Base-by-base conservation (phyloP, 2,329 filamentous ascomycete genomes). In the Aspergillus sp. region DNA sequence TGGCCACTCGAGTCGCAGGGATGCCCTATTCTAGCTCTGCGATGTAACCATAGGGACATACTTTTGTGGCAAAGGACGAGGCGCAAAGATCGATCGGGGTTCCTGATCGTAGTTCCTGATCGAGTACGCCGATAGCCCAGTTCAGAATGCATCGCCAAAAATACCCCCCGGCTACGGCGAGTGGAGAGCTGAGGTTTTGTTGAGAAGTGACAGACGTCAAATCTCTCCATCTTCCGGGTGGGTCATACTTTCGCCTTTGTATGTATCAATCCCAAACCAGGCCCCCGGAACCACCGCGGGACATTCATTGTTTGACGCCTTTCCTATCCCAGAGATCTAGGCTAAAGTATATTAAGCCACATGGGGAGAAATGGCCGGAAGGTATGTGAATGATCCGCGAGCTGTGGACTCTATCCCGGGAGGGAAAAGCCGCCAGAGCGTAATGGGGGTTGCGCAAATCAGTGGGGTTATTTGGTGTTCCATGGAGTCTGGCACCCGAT, bases 301-400 rank as follows among this genome's bases (percentile, higher is more conserved):
- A 31, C 15, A 33, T 43, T 23, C 15, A 31, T 35, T 37, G 49
- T 43, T 44, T 52, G 25, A 23, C 17, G 17, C 50, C 31, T 44
- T 52, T n/a, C 50, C 50, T 37, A 52, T 37, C 21, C 15, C 25
- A 23, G 40, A 23, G 21, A 7, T n/a, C 4, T n/a, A 33, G 19
- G 3, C 19, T 33, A 21, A 45, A 50, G n/a, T 25, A 39, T 44
- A 56, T 37, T 37, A n/a, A 45, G 53, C 53, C 53, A 49, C 46
- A 43, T 56, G 46, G 35, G 6, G 17, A 55, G 21, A 43, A 27
- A 45, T 8, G 17, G 40, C 23, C 33, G 44, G 45, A 15, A 49
- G 35, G 37, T 37, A 27, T 25, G 47, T 21, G 15, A 39, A 39
- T 47, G 35, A 52, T 41, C 49, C 48, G 41, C 41, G 37, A 52